A percentile compares a stretch with the other conserved stretches of the same genome.
These are phyloP conservation scores for Cryphonectria naterciae DNA, from an alignment of 2,329 filamentous ascomycete genomes.

Conservation along the genomic window DNA sequence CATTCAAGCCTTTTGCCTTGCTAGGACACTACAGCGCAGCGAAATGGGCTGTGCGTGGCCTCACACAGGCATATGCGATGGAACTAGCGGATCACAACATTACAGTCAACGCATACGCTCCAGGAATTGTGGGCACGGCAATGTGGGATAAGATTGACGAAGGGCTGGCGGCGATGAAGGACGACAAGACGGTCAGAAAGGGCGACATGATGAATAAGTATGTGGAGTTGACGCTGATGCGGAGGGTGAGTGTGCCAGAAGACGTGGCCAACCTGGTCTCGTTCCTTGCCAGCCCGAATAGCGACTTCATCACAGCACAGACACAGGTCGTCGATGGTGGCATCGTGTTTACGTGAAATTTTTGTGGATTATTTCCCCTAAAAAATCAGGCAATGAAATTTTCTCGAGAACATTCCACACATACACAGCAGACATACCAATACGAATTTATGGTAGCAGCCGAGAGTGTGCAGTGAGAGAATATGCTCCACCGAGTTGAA, in stretches of 20 bases:
- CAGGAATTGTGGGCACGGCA: constrained; percentile 67
- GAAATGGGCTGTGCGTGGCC: constrained; percentile 69
- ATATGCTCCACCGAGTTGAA: neutral
- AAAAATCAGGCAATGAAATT: too few relatives aligned
- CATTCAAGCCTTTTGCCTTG: constrained; percentile 62
- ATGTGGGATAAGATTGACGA: constrained; percentile 74
- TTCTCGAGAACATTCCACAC: neutral
- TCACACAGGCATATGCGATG: constrained; percentile 69
- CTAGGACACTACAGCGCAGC: constrained; percentile 66
- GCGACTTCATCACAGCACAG: constrained; percentile 69
- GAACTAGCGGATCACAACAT: constrained; percentile 67
- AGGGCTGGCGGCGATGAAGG: constrained; percentile 57
- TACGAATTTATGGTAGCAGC: neutral
- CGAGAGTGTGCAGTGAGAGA: neutral
- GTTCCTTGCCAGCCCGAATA: constrained; percentile 62
- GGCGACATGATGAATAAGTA: constrained; percentile 56
- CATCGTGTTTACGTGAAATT: constrained; percentile 49
- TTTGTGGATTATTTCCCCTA: too few relatives aligned
- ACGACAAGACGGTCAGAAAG: constrained; percentile 45
- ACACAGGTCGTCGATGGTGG: constrained; percentile 66
- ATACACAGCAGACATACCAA: neutral
- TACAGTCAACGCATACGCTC: constrained; percentile 69
- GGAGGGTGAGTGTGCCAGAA: constrained; percentile 61
- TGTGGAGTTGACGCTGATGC: constrained; percentile 57
- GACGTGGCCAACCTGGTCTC: constrained; percentile 67